Evolutionary conservation across 768 basidiomycete genomes (phyloP).

Genomic region (Rhodotorula paludigena): DNA sequence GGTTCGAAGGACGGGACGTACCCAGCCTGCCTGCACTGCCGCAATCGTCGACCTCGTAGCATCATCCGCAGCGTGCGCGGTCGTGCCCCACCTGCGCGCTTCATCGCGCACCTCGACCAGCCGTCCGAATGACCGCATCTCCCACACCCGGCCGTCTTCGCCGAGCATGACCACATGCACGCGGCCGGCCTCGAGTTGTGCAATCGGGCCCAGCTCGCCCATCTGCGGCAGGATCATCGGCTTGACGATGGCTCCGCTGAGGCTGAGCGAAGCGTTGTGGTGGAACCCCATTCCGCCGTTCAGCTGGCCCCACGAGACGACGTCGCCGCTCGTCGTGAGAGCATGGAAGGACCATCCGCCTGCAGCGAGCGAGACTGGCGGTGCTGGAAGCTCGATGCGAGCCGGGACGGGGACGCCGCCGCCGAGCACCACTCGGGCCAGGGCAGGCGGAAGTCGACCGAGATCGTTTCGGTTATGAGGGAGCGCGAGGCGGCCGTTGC

Average conservation of each 20-base stretch:
- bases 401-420: conserved; percentile 62
- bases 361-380: conserved; percentile 68
- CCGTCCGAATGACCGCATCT: conserved; percentile 69
- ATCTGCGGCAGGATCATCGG: conserved; percentile 58
- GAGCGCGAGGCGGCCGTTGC: conserved; percentile 63
- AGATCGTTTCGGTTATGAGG: conserved; percentile 45
- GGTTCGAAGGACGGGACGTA: background rate
- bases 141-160: conserved; percentile 61
- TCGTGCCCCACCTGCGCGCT: conserved; percentile 9
- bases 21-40: conserved; percentile 16
- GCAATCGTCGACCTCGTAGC: background rate
- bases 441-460: no score
- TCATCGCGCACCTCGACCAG: conserved; percentile 43
- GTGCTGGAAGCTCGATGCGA: conserved; percentile 58
- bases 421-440: conserved; percentile 34
- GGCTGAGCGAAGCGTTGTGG: conserved; percentile 3
- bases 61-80: background rate
- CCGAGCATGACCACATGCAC: conserved; percentile 67
- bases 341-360: conserved; percentile 89
- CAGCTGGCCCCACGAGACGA: conserved; percentile 66
- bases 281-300: conserved; percentile 25
- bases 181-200: conserved; percentile 63
- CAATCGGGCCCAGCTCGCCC: conserved; percentile 46
- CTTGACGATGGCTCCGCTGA: conserved; percentile 24
- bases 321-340: conserved; percentile 64